Evolutionary conservation across 2,329 filamentous ascomycete genomes (phyloP).

Genomic region (Colletotrichum liriopes): DNA sequence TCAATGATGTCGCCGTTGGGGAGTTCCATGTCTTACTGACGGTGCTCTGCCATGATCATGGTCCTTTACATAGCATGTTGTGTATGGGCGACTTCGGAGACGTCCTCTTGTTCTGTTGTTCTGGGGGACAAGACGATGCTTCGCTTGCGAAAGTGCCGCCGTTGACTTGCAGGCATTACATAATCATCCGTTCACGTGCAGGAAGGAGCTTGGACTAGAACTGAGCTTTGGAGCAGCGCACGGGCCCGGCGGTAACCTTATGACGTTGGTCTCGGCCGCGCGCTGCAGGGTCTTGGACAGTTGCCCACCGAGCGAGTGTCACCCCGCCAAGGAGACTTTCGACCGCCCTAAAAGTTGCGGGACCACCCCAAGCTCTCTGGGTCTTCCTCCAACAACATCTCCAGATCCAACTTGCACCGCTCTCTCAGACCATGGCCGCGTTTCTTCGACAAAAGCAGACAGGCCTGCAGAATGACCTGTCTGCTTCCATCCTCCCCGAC

Average conservation of each 20-base stretch:
- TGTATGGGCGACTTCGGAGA: background rate
- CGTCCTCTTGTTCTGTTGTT: background rate
- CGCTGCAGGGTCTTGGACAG: slow-evolving; percentile 36
- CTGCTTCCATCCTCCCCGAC: slow-evolving; percentile 82
- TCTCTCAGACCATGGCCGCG: slow-evolving; percentile 55
- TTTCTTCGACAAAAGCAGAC: slow-evolving; percentile 94
- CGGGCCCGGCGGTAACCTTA: slow-evolving; percentile 22
- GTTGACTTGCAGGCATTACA: background rate
- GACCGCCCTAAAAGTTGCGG: slow-evolving; percentile 34
- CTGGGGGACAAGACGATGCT: background rate
- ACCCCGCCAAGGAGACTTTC: slow-evolving; percentile 38
- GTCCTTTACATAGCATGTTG: background rate
- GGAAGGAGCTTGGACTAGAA: slow-evolving; percentile 10
- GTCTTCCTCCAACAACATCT: slow-evolving; percentile 36
- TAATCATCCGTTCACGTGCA: background rate
- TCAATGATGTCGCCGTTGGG: background rate
- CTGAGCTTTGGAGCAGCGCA: slow-evolving; percentile 6
- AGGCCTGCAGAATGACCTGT: slow-evolving; percentile 92
- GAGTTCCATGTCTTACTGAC: no score
- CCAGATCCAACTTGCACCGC: slow-evolving; percentile 41
- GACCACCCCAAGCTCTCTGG: slow-evolving; percentile 8
- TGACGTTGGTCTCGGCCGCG: slow-evolving; percentile 33
- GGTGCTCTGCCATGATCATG: no score
- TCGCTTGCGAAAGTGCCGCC: background rate
- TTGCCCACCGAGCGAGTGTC: slow-evolving; percentile 15